A percentile compares a stretch with the other conserved stretches of the same genome.
These are phyloP conservation scores for Amanita phalloides DNA, from an alignment of 768 basidiomycete genomes.

Conservation along the genomic window DNA sequence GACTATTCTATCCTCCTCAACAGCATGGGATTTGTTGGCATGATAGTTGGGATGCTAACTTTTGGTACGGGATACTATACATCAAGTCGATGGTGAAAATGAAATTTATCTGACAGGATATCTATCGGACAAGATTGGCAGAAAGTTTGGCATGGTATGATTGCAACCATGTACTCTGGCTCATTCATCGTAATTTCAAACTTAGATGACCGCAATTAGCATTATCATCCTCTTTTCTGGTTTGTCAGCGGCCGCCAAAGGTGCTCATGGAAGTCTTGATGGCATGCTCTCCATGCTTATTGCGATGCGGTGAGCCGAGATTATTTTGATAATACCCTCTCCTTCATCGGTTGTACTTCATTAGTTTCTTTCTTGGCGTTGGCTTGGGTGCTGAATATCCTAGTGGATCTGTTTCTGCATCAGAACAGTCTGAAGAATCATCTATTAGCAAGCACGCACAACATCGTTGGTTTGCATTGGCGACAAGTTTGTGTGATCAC, in stretches of 20 bases:
- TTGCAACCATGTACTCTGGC: not conserved
- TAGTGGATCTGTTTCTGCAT: constrained; percentile 79
- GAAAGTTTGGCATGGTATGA: constrained; percentile 78
- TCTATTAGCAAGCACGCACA: constrained; percentile 72
- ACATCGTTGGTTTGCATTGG: constrained; percentile 78
- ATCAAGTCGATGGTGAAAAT: not conserved
- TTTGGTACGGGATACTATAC: constrained; percentile 37
- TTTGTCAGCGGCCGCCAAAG: constrained; percentile 74
- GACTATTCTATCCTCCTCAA: constrained; percentile 56
- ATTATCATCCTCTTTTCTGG: constrained; percentile 81
- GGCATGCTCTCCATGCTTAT: constrained; percentile 73
- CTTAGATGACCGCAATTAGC: constrained; percentile 67
- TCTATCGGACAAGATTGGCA: constrained; percentile 77
- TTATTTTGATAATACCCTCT: not conserved
- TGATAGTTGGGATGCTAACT: constrained; percentile 72
- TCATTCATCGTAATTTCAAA: not conserved
- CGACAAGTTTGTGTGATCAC: constrained; percentile 52
- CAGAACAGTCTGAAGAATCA: constrained; percentile 83
- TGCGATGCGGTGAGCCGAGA: constrained; percentile 51
- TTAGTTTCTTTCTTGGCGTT: constrained; percentile 78
- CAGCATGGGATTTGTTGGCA: constrained; percentile 76
- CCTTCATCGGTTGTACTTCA: not conserved
- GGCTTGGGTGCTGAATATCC: constrained; percentile 88
- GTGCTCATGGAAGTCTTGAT: constrained; percentile 57
- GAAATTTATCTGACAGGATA: constrained; percentile 28